These are phyloP conservation scores for Marasmius oreades DNA, from an alignment of 1,284 basidiomycete genomes.

Conservation along the genomic window DNA sequence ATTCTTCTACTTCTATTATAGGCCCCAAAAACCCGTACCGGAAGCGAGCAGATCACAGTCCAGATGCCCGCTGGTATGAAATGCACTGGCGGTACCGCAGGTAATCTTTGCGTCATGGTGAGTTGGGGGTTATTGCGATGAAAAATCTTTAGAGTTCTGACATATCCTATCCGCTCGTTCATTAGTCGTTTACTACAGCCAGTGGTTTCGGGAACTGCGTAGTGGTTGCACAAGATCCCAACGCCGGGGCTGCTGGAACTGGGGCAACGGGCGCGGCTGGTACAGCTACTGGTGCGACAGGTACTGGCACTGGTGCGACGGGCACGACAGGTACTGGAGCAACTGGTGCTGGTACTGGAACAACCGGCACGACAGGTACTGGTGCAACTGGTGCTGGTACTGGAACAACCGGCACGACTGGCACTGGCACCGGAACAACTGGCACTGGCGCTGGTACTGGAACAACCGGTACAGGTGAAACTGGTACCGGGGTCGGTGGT, in stretches of 20 bases:
- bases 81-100: slow-evolving; percentile 33
- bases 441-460: neutral
- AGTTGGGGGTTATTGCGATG: neutral
- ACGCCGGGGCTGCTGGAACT: neutral
- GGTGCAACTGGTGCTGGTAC: neutral
- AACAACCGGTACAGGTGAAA: no score
- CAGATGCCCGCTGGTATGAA: slow-evolving; percentile 33
- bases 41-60: slow-evolving; percentile 29
- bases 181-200: slow-evolving; percentile 31
- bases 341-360: neutral
- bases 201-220: slow-evolving; percentile 40
- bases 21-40: slow-evolving; percentile 24
- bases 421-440: neutral
- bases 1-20: no score
- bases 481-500: no score
- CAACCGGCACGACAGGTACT: neutral
- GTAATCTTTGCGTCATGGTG: slow-evolving; percentile 31
- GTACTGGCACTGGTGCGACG: neutral
- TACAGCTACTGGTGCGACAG: neutral
- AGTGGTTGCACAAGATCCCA: slow-evolving; percentile 15
- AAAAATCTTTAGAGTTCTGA: neutral
- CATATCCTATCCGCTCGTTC: slow-evolving; percentile 8
- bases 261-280: neutral
- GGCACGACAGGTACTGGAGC: neutral
- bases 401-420: neutral